These are phyloP conservation scores for Evansstolkia leycettana DNA, from an alignment of 495 filamentous ascomycete species.

Conservation along the genomic window DNA sequence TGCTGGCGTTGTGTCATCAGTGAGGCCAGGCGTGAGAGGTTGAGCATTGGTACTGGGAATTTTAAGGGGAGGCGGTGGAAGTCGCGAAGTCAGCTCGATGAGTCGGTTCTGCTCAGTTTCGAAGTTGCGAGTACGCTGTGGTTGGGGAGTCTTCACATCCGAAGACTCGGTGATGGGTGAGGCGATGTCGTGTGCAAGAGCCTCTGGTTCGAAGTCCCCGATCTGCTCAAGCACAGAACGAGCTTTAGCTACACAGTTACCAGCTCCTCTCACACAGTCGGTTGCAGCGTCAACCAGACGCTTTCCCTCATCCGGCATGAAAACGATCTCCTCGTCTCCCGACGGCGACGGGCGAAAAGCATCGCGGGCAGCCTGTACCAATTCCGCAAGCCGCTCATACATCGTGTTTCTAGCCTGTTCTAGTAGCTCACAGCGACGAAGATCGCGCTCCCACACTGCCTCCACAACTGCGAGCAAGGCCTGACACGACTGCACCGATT, in stretches of 20 bases:
- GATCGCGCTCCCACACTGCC: conserved; percentile 67
- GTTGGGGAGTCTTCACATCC: conserved; percentile 8
- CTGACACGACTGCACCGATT: conserved; percentile 71
- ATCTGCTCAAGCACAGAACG: conserved; percentile 78
- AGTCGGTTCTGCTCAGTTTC: neutral
- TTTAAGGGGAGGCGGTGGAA: conserved; percentile 29
- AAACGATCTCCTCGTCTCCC: conserved; percentile 56
- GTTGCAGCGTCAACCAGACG: conserved; percentile 72
- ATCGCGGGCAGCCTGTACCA: conserved; percentile 69
- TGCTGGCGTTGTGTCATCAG: conserved; percentile 29
- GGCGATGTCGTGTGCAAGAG: conserved; percentile 32
- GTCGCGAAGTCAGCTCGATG: conserved; percentile 17
- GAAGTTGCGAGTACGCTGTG: conserved; percentile 5
- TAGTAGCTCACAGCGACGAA: conserved; percentile 48
- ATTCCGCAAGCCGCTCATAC: conserved; percentile 64
- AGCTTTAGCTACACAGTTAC: conserved; percentile 80
- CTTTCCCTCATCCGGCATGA: conserved; percentile 70
- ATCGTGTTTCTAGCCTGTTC: conserved; percentile 62
- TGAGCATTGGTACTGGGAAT: conserved; percentile 19
- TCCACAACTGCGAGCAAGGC: conserved; percentile 71
- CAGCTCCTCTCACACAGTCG: conserved; percentile 77
- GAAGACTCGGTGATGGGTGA: neutral
- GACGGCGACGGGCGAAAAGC: conserved; percentile 50
- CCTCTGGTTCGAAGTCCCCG: conserved; percentile 84
- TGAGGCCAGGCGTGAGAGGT: conserved; percentile 27